These are phyloP conservation scores for Claviceps sp. DNA, from an alignment of 2,329 filamentous ascomycete species.

Conservation along the genomic window DNA sequence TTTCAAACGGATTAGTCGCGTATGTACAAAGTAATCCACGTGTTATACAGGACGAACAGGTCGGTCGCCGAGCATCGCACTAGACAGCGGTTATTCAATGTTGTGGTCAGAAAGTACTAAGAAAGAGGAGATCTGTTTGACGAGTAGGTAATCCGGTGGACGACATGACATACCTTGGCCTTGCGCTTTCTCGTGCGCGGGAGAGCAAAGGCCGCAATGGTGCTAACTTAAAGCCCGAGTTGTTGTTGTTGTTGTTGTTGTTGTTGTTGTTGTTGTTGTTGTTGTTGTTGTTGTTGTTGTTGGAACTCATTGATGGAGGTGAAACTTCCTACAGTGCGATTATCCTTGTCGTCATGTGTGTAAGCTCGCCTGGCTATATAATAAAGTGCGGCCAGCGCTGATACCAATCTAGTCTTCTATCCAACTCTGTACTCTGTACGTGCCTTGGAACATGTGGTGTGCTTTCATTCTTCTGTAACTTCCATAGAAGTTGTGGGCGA, in stretches of 20 bases:
- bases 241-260: too few species aligned
- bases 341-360: background rate
- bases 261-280: too few species aligned
- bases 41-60: background rate
- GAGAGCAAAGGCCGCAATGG: background rate
- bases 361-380: background rate
- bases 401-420: too few species aligned
- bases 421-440: too few species aligned
- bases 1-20: background rate
- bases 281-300: too few species aligned
- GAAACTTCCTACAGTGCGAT: background rate
- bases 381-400: too few species aligned
- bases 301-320: background rate
- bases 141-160: background rate
- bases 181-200: background rate
- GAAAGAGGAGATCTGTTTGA: background rate
- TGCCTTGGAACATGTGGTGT: too few species aligned
- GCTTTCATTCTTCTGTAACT: too few species aligned
- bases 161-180: background rate
- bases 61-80: constrained; percentile 1
- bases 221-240: background rate
- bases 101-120: too few species aligned
- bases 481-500: too few species aligned
- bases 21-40: background rate
- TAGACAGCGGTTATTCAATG: background rate